Percentiles rank a stretch among this genome's conserved stretches.
Evolutionary conservation across 2,329 filamentous ascomycete species (phyloP).

Genomic region (Emmonsia crescens): DNA sequence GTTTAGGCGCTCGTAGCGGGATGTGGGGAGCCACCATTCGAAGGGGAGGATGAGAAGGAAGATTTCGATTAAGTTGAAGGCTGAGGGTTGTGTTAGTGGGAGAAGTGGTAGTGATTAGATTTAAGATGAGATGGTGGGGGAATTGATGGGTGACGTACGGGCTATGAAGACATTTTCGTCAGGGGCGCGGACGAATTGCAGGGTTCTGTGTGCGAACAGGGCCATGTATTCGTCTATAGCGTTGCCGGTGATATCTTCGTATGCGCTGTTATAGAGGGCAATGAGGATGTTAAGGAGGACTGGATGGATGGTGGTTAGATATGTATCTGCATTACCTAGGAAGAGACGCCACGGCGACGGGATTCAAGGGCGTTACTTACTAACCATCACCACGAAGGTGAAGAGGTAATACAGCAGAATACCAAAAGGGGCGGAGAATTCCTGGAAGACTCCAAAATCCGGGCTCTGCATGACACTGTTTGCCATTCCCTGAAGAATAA

Average conservation of each 20-base stretch:
- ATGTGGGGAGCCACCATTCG: conserved; percentile 87
- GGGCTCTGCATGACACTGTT: conserved; percentile 88
- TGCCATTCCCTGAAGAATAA: conserved; percentile 50
- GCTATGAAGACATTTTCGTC: conserved; percentile 98
- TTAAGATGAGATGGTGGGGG: neutral
- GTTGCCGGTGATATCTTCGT: conserved; percentile 87
- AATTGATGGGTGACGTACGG: conserved; percentile 32
- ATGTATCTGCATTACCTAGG: neutral
- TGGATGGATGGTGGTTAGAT: conserved; percentile 14
- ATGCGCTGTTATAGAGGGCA: conserved; percentile 91
- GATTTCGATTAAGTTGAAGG: conserved; percentile 88
- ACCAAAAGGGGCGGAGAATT: conserved; percentile 86
- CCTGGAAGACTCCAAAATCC: conserved; percentile 79
- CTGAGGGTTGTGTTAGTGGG: conserved; percentile 16
- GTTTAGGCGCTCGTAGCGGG: conserved; percentile 68
- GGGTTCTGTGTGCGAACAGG: conserved; percentile 84
- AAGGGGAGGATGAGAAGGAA: conserved; percentile 66
- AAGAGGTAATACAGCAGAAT: conserved; percentile 95
- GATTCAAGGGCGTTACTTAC: conserved; percentile 19
- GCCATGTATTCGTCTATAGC: conserved; percentile 93
- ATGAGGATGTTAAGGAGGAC: conserved; percentile 92
- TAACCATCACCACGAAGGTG: conserved; percentile 91
- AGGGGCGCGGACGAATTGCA: conserved; percentile 91
- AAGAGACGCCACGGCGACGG: neutral
- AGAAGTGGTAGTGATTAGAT: neutral